Conservation (phyloP, 2,329 filamentous ascomycete genomes). For the Scedosporium dehoogii region DNA sequence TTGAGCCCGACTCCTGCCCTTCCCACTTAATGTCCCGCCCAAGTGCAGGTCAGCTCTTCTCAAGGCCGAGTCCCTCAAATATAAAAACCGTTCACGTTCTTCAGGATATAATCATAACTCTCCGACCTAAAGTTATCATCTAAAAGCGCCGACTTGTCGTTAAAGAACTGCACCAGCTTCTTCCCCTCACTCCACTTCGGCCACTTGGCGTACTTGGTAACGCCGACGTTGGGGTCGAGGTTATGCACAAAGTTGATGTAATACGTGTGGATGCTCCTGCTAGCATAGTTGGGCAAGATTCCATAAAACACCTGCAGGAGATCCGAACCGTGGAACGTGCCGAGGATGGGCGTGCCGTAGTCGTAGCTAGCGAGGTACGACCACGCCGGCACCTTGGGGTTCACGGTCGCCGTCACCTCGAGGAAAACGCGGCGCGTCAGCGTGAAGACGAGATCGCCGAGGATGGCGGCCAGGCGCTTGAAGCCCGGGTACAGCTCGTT, state of each 20-base stretch:
- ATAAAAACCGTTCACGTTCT: background rate
- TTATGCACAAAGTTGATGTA: constrained; percentile 49
- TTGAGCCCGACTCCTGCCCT: background rate
- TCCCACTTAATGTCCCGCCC: background rate
- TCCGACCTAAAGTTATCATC: constrained; percentile 13
- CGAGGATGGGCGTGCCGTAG: constrained; percentile 49
- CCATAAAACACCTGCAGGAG: constrained; percentile 45
- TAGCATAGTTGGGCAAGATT: constrained; percentile 36
- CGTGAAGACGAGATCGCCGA: constrained; percentile 52
- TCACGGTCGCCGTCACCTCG: constrained; percentile 23
- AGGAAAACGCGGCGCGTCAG: constrained; percentile 33
- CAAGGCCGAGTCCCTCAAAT: constrained; percentile 8
- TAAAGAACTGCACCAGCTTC: constrained; percentile 22
- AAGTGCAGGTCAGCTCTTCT: background rate
- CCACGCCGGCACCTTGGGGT: constrained; percentile 42
- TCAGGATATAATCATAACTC: constrained; percentile 11
- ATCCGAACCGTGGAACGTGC: constrained; percentile 54
- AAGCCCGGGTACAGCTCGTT: constrained; percentile 57
- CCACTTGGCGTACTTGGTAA: constrained; percentile 17
- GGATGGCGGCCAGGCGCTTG: constrained; percentile 52
- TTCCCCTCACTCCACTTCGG: constrained; percentile 29
- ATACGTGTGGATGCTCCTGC: constrained; percentile 39
- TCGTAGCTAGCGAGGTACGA: constrained; percentile 51
- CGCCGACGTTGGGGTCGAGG: constrained; percentile 41
- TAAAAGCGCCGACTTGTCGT: constrained; percentile 8